A percentile compares a stretch with the other conserved stretches of the same genome.
These are phyloP conservation scores for Lactarius evosmus DNA, from an alignment of 768 basidiomycete genomes.

Conservation along the genomic window DNA sequence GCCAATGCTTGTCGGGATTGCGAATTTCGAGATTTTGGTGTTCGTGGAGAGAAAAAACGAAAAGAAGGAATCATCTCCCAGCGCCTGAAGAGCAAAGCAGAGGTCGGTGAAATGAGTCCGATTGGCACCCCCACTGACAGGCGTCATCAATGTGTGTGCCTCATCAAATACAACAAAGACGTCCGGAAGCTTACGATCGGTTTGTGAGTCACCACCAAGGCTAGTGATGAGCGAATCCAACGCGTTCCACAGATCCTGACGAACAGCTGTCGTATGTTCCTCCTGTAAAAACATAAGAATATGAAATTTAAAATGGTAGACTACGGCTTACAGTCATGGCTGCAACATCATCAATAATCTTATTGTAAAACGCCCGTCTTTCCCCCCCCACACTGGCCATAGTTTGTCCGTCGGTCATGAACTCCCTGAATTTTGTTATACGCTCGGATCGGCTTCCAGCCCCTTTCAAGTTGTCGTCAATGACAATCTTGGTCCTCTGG, in stretches of 20 bases:
- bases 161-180: slow-evolving; percentile 9
- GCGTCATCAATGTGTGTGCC: not conserved
- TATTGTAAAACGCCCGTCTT: not conserved
- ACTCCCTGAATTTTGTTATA: not conserved
- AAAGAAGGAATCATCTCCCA: not conserved
- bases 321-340: not conserved
- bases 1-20: too few species aligned
- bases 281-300: not conserved
- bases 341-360: not conserved
- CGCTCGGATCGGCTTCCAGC: not conserved
- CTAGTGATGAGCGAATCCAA: not conserved
- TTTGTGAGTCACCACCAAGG: not conserved
- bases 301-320: not conserved
- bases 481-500: not conserved
- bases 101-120: not conserved
- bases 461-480: not conserved
- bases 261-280: rapidly evolving
- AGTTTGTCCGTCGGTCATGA: not conserved
- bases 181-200: not conserved
- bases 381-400: not conserved
- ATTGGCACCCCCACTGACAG: rapidly evolving
- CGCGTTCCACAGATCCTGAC: not conserved
- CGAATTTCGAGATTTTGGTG: not conserved
- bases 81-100: not conserved
- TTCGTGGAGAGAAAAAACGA: not conserved